Evolutionary conservation across 441 rosid species (phyloP), one percentile per base, ranked within the genome.

Genomic region (Mallotus repandus): DNA sequence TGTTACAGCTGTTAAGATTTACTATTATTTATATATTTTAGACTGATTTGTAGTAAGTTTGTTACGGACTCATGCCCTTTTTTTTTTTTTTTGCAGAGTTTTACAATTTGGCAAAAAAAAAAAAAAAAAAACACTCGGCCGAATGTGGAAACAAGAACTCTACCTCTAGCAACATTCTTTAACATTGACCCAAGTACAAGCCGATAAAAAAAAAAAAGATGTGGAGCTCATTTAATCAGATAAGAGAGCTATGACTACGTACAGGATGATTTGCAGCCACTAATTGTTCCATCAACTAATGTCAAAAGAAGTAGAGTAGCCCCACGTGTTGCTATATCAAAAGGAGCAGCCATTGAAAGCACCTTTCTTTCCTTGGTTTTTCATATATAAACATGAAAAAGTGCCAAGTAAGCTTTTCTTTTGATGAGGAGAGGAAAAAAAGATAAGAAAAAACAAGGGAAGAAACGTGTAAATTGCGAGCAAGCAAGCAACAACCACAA

Each of bases 361-460:
- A 22, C 8, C 14, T 18, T 43, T 38, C 10, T 43, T 21, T 14
- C 41, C 7, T 49, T 7, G 0, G 3, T 65, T 48, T 25, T 48
- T 1, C 6, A 21, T 16, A 53, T 18, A 52, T 3, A n/a, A 32
- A 11, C 49, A 11, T 61, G 10, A 2, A 29, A 60, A n/a, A 60
- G 74, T 71, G 50, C 66, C 18, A 16, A 38, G 41, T 38, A 38
- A 11, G 15, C 66, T 74, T 59, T 67, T 19, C 43, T 72, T 15
- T 18, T 18, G 9, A 5, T 52, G 25, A 38, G 10, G 16, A 70
- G 13, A 58, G 18, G 7, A 7, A 6, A 29, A 15, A 43, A 46
- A 46, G 35, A 48, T 3, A 66, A 14, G 32, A 25, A 25, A 13
- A 66, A 2, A 4, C 1, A 48, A 60, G n/a, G 12, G 49, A 61